Conservation (phyloP, 495 filamentous ascomycete genomes). For the Pyrenula massariospora region DNA sequence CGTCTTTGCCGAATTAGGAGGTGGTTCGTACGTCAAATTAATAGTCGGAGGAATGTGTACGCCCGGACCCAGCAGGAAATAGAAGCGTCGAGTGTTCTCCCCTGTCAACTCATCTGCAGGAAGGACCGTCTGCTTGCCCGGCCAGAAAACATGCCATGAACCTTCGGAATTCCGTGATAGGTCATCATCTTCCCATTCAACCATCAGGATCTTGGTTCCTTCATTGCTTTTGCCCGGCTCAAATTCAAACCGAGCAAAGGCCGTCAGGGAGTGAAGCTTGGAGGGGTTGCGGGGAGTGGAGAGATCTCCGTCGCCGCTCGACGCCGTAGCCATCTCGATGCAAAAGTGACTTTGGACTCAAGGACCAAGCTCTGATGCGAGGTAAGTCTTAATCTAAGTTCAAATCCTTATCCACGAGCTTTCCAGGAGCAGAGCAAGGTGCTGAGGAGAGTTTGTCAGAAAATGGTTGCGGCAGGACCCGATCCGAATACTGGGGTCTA, state of each 20-base stretch:
- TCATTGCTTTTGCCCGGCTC: slow-evolving; percentile 65
- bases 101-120: slow-evolving; percentile 47
- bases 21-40: slow-evolving; percentile 42
- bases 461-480: neutral
- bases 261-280: slow-evolving; percentile 27
- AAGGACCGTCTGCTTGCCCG: slow-evolving; percentile 56
- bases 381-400: too few relatives aligned
- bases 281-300: slow-evolving; percentile 17
- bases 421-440: too few relatives aligned
- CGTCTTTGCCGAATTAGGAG: slow-evolving; percentile 7
- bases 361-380: too few relatives aligned
- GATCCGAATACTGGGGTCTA: neutral
- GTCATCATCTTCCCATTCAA: slow-evolving; percentile 64
- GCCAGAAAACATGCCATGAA: slow-evolving; percentile 65
- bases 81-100: slow-evolving; percentile 49
- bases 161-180: slow-evolving; percentile 20
- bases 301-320: slow-evolving; percentile 3
- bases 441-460: neutral
- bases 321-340: neutral
- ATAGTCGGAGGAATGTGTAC: slow-evolving; percentile 55
- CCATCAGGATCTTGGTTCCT: slow-evolving; percentile 75
- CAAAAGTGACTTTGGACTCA: too few relatives aligned
- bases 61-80: slow-evolving; percentile 61
- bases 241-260: slow-evolving; percentile 76
- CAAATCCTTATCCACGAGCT: too few relatives aligned